Evolutionary conservation across 1,284 basidiomycete genomes (phyloP).

Genomic region (Malassezia cuniculi): DNA sequence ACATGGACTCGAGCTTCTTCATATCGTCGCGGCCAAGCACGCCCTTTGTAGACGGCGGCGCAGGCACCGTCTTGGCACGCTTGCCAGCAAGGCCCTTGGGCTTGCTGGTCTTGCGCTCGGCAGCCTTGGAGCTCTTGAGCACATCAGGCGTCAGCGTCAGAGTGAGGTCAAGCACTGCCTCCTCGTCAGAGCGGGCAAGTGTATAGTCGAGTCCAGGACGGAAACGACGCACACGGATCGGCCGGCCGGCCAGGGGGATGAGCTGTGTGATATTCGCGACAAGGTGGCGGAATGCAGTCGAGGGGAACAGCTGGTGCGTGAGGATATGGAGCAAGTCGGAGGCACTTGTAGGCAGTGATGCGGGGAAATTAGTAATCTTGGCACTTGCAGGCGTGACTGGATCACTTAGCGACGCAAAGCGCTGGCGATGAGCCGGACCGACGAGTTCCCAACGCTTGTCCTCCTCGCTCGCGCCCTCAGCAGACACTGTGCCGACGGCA

Average conservation of each 20-base stretch:
- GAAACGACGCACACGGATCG: conserved; percentile 65
- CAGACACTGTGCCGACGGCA: conserved; percentile 19
- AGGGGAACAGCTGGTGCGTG: conserved; percentile 52
- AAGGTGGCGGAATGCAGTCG: conserved; percentile 78
- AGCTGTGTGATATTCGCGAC: conserved; percentile 65
- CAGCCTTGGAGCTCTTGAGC: conserved; percentile 23
- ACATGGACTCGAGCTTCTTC: conserved; percentile 47
- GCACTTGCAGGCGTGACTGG: conserved; percentile 19
- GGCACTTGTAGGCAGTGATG: conserved; percentile 18
- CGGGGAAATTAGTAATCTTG: conserved; percentile 9
- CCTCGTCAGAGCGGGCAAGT: conserved; percentile 74
- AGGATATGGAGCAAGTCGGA: conserved; percentile 27
- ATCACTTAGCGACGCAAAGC: conserved; percentile 57
- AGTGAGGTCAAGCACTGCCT: conserved; percentile 64
- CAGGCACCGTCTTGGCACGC: conserved; percentile 18
- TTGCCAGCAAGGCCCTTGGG: conserved; percentile 44
- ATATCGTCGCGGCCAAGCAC: conserved; percentile 23
- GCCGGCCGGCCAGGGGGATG: conserved; percentile 59
- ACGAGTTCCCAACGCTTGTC: conserved; percentile 55
- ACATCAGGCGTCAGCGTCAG: conserved; percentile 72
- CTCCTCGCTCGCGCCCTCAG: conserved; percentile 9
- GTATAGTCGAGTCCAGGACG: conserved; percentile 89
- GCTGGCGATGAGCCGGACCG: conserved; percentile 86
- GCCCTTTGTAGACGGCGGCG: conserved; percentile 5
- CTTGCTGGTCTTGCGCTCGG: conserved; percentile 20